A percentile compares a stretch with the other conserved stretches of the same genome.
Conservation (phyloP, 176 grass and related monocot genomes). For the Musa acuminata region DNA sequence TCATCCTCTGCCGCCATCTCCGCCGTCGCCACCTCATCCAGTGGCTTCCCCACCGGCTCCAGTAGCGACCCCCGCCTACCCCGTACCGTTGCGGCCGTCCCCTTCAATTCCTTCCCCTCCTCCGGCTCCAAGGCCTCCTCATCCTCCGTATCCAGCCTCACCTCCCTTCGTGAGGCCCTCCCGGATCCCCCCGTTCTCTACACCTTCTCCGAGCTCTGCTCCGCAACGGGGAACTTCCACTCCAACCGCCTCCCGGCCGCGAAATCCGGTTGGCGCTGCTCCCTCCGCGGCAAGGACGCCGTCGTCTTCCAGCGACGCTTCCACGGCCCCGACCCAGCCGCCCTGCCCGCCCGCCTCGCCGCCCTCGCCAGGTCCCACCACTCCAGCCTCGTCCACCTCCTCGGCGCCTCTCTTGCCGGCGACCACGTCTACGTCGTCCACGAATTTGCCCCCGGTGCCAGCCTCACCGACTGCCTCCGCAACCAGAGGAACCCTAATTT, state of each 20-base stretch:
- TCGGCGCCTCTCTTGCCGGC: slow-evolving; percentile 58
- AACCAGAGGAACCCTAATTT: slow-evolving; percentile 32
- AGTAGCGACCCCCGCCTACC: not conserved
- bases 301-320: slow-evolving; percentile 70
- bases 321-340: slow-evolving; percentile 39
- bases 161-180: slow-evolving; percentile 51
- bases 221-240: slow-evolving; percentile 60
- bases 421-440: slow-evolving; percentile 69
- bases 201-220: slow-evolving; percentile 48
- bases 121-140: slow-evolving; percentile 24
- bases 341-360: slow-evolving; percentile 23
- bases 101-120: slow-evolving; percentile 16
- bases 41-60: not conserved
- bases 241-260: slow-evolving; percentile 37
- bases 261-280: slow-evolving; percentile 49
- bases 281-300: slow-evolving; percentile 49
- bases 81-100: not conserved
- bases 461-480: slow-evolving; percentile 47
- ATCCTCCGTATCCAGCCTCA: slow-evolving; percentile 39
- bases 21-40: slow-evolving; percentile 11
- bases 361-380: slow-evolving; percentile 70
- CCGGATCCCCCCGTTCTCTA: slow-evolving; percentile 47
- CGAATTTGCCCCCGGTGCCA: slow-evolving; percentile 38
- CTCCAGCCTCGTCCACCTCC: slow-evolving; percentile 59
- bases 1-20: slow-evolving; percentile 2